Base-by-base conservation (phyloP, 257 asterid species). In the Solanum sitiens region DNA sequence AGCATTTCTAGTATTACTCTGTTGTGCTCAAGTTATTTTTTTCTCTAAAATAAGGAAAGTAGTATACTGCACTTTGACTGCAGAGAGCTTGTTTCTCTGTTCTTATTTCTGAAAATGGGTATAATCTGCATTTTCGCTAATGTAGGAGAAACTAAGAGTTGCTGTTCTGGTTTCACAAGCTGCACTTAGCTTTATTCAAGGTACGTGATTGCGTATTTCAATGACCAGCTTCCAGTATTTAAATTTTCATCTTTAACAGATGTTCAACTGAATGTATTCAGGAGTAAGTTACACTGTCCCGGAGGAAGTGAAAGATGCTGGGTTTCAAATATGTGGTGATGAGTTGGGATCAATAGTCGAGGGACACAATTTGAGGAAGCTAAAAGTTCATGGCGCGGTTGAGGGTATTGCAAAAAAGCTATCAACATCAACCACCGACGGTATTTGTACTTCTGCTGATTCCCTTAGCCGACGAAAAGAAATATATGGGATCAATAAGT, bases 91-190 rank as follows among this genome's bases (percentile, higher is more conserved):
- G 67, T 45, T 44, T 79, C 39, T 27, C 42, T 30, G 18, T 16
- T 79, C 85, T 79, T 79, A 47, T 79, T 25, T 79, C 42, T 45
- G 67, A 45, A 45, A 79, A 79, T 79, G 65, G 67, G 65, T 79
- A 27, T 45, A 30, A 45, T 79, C 67, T 45, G 85, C 63, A 50
- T 82, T 82, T 80, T 27, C 40, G 86, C 85, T 86, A 68, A 89
- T 91, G 92, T 91, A 95, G 98, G 98, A 95, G 92, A 94, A 95
- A 93, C 98, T 95, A 61, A 91, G 98, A 90, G 91, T 94, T 87
- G 98, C 98, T 71, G 93, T 95, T 27, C 88, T 95, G 92, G 98
- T 95, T 86, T 95, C 98, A 27, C 95, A 94, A 90, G 98, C 98
- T 74, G 98, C 98, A 37, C 90, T 94, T 86, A 92, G 95, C 91